Base-by-base conservation (phyloP, 2,329 filamentous ascomycete genomes). In the Pyrenophora graminea region DNA sequence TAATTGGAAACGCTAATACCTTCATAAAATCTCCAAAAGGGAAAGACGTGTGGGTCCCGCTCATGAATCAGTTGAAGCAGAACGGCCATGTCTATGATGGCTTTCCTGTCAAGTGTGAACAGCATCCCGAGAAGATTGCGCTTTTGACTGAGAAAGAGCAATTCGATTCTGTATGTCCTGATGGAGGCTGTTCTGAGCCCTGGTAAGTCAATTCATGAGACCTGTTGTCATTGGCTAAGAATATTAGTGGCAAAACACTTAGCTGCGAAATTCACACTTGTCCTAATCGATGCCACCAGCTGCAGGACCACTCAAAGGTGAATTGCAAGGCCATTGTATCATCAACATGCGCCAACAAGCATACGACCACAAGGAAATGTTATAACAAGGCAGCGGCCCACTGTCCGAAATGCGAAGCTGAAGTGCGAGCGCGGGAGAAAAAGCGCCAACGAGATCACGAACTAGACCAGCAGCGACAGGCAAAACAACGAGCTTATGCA, bases 1-100 rank as follows among this genome's bases (percentile, higher is more conserved):
- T 92, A 57, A 81, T 91, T 37, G 87, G 88, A 0, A 90, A 90
- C 62, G 79, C 84, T 47, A 72, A 82, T 0, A 91, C 88, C 0
- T 91, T 90, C 57, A 78, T 83, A 61, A 73, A 76, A 2, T 82
- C 80, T 56, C 77, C 77, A 21, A 86, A 85, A 62, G 85, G 85
- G 1, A 77, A 75, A 33, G 68, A 75, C 0, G 70, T 81, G 0
- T 91, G 87, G 87, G 57, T 57, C 0, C 76, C 76, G 0, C 80
- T 89, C 18, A 81, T 90, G 33, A 70, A 82, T 0, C 64, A 78
- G 0, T 59, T 91, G 17, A 83, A 81, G 43, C 58, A 73, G 0
- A 74, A 78, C 1, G 73, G 75, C 1, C 72, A 70, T 2, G 66
- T 85, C 0, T 77, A 77, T 17, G 74, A 75, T 23, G 71, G 71